Base-by-base conservation (phyloP, 768 basidiomycete genomes). In the Melanogaster broomeanus region DNA sequence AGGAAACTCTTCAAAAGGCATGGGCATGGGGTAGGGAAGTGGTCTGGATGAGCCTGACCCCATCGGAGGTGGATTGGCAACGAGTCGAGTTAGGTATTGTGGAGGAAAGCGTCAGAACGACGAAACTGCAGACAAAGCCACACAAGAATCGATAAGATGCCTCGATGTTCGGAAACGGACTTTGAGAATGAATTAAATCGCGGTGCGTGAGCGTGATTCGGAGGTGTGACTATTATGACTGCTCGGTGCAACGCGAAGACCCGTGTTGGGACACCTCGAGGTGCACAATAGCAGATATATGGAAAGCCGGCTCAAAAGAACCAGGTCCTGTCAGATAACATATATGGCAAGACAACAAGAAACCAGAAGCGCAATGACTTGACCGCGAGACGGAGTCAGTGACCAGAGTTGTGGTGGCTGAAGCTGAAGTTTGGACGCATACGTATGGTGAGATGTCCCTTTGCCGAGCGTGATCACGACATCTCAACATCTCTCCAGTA, bases 1-100 rank as follows among this genome's bases (percentile, higher is more conserved):
- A 40, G 38, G 28, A 8, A 31, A 22, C 15, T 49, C 35, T 21
- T 45, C 51, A 38, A 42, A 44, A 35, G 22, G n/a, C 39, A 18
- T 25, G 28, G 58, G 60, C 11, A 60, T 40, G 6, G 68, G 63
- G 48, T 64, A 60, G 4, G 56, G 48, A 25, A 48, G 52, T 10
- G 38, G 56, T 40, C 52, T 66, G 34, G 67, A 70, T 11, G 53
- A 27, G 25, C 48, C 52, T 22, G 61, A 53, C 22, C 67, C 67
- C 67, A 68, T 67, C 42, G 53, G n/a, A 28, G 9, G 18, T 33
- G 28, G 28, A 37, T 16, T 49, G 48, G 27, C n/a, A 41, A 15
- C 34, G 37, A 9, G 37, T 37, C 25, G 10, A 38, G 34, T 38
- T 37, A 7, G 27, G 38, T 18, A 38, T 25, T 16, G 34, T 18